A percentile compares a stretch with the other conserved stretches of the same genome.
phyloP scores from a whole-genome alignment of 345 rosid genomes.

The Eucalyptus marginata region DNA sequence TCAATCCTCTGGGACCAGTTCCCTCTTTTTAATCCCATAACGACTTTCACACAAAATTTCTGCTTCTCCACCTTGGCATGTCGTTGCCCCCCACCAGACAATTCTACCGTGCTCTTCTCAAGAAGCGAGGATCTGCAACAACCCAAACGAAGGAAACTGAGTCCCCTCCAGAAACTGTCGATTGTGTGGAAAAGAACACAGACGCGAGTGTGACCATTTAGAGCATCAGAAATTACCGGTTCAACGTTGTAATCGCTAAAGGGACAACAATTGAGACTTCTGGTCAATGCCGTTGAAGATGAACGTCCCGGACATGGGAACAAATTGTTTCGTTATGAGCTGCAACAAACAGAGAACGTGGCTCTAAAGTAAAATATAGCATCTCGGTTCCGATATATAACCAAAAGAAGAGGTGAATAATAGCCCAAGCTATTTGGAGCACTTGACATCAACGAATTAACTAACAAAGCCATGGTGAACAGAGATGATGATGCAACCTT shows the following conservation, averaged over 20 bases:
- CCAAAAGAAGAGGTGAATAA: neutral
- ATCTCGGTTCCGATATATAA: neutral
- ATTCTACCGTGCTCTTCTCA: neutral
- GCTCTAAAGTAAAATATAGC: neutral
- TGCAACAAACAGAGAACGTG: slow-evolving; percentile 1
- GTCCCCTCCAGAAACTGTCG: neutral
- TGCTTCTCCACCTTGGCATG: neutral
- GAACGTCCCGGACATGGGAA: slow-evolving; percentile 79
- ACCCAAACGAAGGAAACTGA: neutral
- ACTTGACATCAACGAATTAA: neutral
- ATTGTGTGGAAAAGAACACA: neutral
- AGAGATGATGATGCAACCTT: slow-evolving; percentile 34
- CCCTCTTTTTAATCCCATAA: neutral
- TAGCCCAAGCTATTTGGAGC: neutral
- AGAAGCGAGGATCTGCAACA: slow-evolving; percentile 1
- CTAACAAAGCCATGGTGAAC: neutral
- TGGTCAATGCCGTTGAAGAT: slow-evolving; percentile 95
- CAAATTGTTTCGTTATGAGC: slow-evolving; percentile 90
- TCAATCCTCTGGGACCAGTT: neutral
- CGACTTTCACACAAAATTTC: neutral
- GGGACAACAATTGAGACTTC: slow-evolving; percentile 61
- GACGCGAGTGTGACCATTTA: neutral
- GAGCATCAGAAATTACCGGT: neutral
- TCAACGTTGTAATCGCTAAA: slow-evolving; percentile 3
- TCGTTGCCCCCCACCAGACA: neutral